Evolutionary conservation across 2,329 filamentous ascomycete species (phyloP).

Genomic region (Verticillium dahliae): DNA sequence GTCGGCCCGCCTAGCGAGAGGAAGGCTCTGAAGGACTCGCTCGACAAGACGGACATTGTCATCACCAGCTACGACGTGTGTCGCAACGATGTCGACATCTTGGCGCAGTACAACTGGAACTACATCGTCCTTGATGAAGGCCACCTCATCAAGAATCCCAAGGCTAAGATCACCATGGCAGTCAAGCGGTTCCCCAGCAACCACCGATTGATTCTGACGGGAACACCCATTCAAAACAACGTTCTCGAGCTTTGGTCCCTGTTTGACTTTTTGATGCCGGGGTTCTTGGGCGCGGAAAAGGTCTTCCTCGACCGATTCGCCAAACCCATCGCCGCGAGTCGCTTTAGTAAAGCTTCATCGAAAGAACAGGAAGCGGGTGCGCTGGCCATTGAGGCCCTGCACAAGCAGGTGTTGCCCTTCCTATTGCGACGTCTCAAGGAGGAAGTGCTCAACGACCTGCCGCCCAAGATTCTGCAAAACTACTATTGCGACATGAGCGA

Average conservation of each 20-base stretch:
- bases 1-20: constrained; percentile 84
- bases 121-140: constrained; percentile 97
- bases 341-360: constrained; percentile 93
- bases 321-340: constrained; percentile 88
- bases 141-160: constrained; percentile 97
- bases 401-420: constrained; percentile 97
- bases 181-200: constrained; percentile 89
- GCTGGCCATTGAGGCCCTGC: constrained; percentile 91
- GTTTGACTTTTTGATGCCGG: constrained; percentile 98
- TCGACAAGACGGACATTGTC: constrained; percentile 81
- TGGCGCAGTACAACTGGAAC: constrained; percentile 85
- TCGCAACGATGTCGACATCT: constrained; percentile 84
- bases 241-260: constrained; percentile 95
- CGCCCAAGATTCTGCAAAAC: constrained; percentile 97
- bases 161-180: constrained; percentile 88
- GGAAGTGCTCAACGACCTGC: constrained; percentile 91
- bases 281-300: constrained; percentile 88
- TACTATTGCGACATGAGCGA: constrained; percentile 99
- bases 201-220: constrained; percentile 90
- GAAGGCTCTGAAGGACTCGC: constrained; percentile 58
- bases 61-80: constrained; percentile 98
- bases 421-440: constrained; percentile 92
- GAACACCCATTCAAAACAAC: constrained; percentile 97
- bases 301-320: constrained; percentile 95
- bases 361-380: constrained; percentile 98